Evolutionary conservation across 768 basidiomycete species (phyloP).

Genomic region (Guyanaporus albipodus): DNA sequence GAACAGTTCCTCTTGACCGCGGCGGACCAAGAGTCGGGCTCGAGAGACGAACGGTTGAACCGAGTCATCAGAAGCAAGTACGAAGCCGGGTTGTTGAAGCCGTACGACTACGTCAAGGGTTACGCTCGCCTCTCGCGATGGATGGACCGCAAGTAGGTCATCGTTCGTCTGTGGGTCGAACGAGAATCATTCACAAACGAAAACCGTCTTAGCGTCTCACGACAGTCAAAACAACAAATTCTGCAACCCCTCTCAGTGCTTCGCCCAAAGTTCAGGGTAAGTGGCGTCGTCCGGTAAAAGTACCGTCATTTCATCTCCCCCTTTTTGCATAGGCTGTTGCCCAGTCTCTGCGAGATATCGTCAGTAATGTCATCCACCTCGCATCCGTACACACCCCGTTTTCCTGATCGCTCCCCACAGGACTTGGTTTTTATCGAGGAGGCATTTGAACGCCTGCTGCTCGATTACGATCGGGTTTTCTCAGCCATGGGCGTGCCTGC

Average conservation of each 20-base stretch:
- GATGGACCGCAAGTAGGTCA: slow-evolving; percentile 87
- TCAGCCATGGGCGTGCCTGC: slow-evolving; percentile 96
- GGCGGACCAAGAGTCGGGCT: slow-evolving; percentile 90
- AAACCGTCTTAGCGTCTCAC: slow-evolving; percentile 61
- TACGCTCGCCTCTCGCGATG: slow-evolving; percentile 87
- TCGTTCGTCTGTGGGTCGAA: background rate
- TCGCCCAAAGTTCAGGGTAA: slow-evolving; percentile 79
- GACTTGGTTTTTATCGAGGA: slow-evolving; percentile 98
- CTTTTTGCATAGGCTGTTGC: slow-evolving; percentile 64
- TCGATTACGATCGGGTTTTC: slow-evolving; percentile 94
- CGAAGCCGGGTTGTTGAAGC: slow-evolving; percentile 91
- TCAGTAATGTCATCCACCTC: no score
- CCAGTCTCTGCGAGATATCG: slow-evolving; percentile 79
- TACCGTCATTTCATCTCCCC: background rate
- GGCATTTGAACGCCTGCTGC: slow-evolving; percentile 89
- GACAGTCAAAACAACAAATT: slow-evolving; percentile 89
- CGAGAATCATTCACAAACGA: background rate
- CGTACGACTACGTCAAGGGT: slow-evolving; percentile 96
- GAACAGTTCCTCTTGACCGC: slow-evolving; percentile 90
- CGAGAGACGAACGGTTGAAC: slow-evolving; percentile 83
- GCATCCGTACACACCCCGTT: no score
- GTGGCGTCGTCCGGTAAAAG: slow-evolving; percentile 16
- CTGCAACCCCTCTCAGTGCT: slow-evolving; percentile 83
- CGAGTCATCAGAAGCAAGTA: slow-evolving; percentile 95
- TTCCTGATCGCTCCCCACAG: no score